phyloP scores from a whole-genome alignment of 2,329 filamentous ascomycete species.

The Grosmannia huntii region DNA sequence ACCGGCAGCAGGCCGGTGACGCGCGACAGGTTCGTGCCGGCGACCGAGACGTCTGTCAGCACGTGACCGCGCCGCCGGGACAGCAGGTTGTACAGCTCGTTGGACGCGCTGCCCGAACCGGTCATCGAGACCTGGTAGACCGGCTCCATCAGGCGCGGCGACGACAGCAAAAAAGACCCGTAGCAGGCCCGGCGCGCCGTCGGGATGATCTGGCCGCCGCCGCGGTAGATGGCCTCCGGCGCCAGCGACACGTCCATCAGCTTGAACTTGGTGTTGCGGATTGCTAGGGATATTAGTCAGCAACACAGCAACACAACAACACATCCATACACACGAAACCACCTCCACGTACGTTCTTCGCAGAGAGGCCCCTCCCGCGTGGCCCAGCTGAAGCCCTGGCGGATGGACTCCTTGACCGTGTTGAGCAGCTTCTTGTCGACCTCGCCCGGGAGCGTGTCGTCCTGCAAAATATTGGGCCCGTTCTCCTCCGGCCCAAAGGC shows the following conservation, averaged over 20 bases:
- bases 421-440: constrained; percentile 86
- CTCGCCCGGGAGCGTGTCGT: constrained; percentile 88
- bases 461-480: constrained; percentile 89
- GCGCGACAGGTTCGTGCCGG: constrained; percentile 85
- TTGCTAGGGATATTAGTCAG: no score
- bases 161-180: constrained; percentile 93
- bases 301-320: no score
- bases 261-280: constrained; percentile 96
- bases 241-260: constrained; percentile 84
- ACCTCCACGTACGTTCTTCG: constrained; percentile 92
- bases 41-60: constrained; percentile 83
- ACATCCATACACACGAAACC: no score
- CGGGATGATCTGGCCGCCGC: constrained; percentile 94
- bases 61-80: constrained; percentile 84
- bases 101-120: constrained; percentile 78
- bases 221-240: constrained; percentile 82
- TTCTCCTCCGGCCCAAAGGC: constrained; percentile 94
- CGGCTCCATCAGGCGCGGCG: constrained; percentile 91
- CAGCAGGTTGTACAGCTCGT: constrained; percentile 82
- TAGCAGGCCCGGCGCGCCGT: constrained; percentile 89
- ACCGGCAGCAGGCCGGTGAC: constrained; percentile 87
- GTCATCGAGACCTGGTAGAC: constrained; percentile 89
- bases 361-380: constrained; percentile 90
- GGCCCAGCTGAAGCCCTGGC: constrained; percentile 95
- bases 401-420: constrained; percentile 80